Conservation (phyloP, 306 rosid genomes). For the Sicyos baderoa region DNA sequence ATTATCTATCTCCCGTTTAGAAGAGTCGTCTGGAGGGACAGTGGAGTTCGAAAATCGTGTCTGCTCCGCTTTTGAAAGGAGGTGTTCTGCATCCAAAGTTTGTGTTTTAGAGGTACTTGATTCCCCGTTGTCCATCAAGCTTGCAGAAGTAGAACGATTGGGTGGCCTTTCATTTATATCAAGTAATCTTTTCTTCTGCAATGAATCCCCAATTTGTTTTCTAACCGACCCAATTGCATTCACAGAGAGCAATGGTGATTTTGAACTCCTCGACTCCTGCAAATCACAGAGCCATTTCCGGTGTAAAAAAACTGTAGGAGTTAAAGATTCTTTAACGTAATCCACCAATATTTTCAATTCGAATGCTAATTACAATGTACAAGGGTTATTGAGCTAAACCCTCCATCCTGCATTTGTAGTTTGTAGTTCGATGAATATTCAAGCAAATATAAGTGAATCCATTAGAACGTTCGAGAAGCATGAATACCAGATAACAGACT, state of each 20-base stretch:
- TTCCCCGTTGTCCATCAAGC: slow-evolving; percentile 48
- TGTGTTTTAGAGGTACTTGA: slow-evolving; percentile 72
- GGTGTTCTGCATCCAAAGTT: slow-evolving; percentile 57
- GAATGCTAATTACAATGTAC: background rate
- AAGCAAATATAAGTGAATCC: background rate
- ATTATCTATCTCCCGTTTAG: slow-evolving; percentile 45
- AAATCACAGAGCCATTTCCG: slow-evolving; percentile 28
- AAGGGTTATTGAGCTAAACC: background rate
- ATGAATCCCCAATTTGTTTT: slow-evolving; percentile 31
- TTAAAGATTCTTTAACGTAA: background rate
- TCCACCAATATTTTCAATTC: background rate
- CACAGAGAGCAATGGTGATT: slow-evolving; percentile 26
- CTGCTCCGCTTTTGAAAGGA: slow-evolving; percentile 51
- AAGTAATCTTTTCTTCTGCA: slow-evolving; percentile 23
- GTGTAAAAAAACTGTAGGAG: background rate
- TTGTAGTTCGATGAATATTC: background rate
- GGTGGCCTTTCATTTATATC: slow-evolving; percentile 51
- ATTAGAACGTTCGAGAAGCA: slow-evolving; percentile 11
- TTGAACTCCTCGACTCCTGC: slow-evolving; percentile 45
- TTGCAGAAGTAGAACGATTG: slow-evolving; percentile 27
- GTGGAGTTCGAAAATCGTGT: slow-evolving; percentile 35
- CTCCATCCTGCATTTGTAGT: background rate
- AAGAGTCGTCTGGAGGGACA: slow-evolving; percentile 25
- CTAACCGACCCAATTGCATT: slow-evolving; percentile 31
- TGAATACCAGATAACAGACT: background rate